Evolutionary conservation across 2,329 filamentous ascomycete genomes (phyloP), one percentile per base, ranked within the genome.

Genomic region (Aspergillus fijiensis): DNA sequence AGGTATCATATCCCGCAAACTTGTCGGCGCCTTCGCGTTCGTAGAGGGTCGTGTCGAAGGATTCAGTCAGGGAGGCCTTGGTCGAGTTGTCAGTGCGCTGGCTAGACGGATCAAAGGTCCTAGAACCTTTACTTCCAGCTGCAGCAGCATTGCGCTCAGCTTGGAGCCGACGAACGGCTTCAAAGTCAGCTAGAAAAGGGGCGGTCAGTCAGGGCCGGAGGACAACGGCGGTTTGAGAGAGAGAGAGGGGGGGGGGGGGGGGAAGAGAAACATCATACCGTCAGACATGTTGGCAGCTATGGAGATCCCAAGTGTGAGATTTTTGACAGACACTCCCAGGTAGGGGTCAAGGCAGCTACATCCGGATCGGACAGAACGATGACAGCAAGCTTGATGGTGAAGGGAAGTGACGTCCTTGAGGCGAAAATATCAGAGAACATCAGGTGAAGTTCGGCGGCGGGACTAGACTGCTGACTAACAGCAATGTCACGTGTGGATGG

Each of bases 1-100:
- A 92, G n/a, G 87, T 90, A 74, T 95, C 90, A 76, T 98, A 99
- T 66, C 92, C 94, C 14, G 90, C 85, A 79, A 87, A 97, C 75
- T 90, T 96, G 77, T 96, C 89, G 70, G 78, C 81, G 70, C 86
- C 87, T 77, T 90, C 86, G 73, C 86, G 84, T 61, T 92, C 91
- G 81, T 97, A 98, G 52, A 98, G 85, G 52, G 90, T 87, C 67
- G 86, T 94, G 76, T 98, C 95, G 80, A 93, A 93, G 74, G 73
- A 75, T 69, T 97, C 93, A 74, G 87, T 96, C 74, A 98, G 85
- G 76, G 91, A 96, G 77, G 90, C 91, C 85, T 96, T 97, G 77
- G 89, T 93, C 69, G 90, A 91, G 74, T 83, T 83, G 83, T 95
- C 89, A 82, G 85, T 87, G 79, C 91, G 91, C 82, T 96, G 92